These are phyloP conservation scores for Coemansia sp. DNA, from an alignment of 192 early-diverging fungal genomes.

Conservation along the genomic window DNA sequence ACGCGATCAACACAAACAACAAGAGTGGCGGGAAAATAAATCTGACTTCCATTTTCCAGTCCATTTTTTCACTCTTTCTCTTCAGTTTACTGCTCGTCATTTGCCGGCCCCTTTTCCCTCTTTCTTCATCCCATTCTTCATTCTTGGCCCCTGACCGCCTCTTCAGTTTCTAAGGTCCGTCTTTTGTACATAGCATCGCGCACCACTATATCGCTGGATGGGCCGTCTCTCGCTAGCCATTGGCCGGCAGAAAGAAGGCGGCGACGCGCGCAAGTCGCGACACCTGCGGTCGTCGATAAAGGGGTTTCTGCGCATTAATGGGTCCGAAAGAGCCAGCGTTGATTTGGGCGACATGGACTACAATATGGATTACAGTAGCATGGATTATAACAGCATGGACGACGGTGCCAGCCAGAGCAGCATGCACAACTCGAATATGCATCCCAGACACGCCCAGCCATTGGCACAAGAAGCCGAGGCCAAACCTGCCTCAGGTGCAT, in stretches of 20 bases:
- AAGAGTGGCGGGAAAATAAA: not conserved
- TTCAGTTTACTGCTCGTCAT: constrained; percentile 10
- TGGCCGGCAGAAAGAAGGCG: constrained; percentile 35
- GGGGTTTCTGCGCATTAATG: constrained; percentile 38
- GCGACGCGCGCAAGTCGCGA: constrained; percentile 27
- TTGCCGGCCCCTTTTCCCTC: constrained; percentile 1
- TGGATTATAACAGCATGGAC: constrained; percentile 9
- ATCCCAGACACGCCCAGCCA: not conserved
- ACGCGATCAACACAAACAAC: not conserved
- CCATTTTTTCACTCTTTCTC: not conserved
- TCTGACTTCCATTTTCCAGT: not conserved
- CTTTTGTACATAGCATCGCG: constrained; percentile 6
- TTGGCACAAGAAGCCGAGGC: not conserved
- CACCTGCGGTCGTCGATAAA: constrained; percentile 44
- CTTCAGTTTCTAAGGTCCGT: not conserved
- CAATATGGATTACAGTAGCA: not conserved
- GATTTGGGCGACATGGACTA: constrained; percentile 38
- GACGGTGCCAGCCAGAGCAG: constrained; percentile 7
- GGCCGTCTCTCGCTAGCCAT: constrained; percentile 46
- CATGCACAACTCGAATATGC: not conserved
- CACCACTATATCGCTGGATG: constrained; percentile 14
- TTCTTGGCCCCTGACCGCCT: constrained; percentile 11
- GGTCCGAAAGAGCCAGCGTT: constrained; percentile 35
- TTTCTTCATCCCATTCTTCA: not conserved
- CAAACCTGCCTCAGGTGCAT: not conserved